Percentiles rank a stretch among this genome's conserved stretches.
Evolutionary conservation across 2,329 filamentous ascomycete species (phyloP).

Genomic region (Rhynchosporium secalis): DNA sequence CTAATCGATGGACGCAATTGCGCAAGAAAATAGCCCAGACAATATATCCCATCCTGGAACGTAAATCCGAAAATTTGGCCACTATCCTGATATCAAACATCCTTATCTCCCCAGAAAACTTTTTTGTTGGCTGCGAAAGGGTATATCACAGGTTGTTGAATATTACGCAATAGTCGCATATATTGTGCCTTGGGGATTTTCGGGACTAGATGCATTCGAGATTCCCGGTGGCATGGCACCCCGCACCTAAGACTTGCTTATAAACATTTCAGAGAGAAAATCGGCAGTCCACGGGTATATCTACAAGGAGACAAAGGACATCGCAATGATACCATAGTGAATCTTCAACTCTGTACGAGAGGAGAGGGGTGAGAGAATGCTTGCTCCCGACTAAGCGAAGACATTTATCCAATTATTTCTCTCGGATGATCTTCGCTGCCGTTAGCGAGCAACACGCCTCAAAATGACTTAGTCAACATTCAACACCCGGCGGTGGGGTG

Average conservation of each 20-base stretch:
- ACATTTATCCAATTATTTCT: not conserved
- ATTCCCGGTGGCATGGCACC: not conserved
- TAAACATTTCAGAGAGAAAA: not conserved
- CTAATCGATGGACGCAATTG: conserved; percentile 6
- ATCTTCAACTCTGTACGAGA: not conserved
- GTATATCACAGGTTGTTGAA: conserved; percentile 7
- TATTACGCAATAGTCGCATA: conserved; percentile 17
- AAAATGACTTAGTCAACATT: not conserved
- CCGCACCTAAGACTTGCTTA: not conserved
- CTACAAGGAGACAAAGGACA: not conserved
- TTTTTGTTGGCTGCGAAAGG: not conserved
- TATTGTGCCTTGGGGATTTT: conserved; percentile 12
- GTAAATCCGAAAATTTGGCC: not conserved
- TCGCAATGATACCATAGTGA: not conserved
- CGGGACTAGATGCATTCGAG: not conserved
- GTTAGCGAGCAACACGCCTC: too few species aligned
- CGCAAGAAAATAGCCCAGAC: not conserved
- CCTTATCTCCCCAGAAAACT: not conserved
- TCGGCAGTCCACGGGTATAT: not conserved
- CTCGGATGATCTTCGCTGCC: not conserved
- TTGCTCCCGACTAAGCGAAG: not conserved
- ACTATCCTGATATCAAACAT: not conserved
- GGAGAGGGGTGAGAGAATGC: not conserved
- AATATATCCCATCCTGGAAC: not conserved
- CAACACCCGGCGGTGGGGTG: too few species aligned